These are phyloP conservation scores for Angomonas deanei DNA, from an alignment of 208 protist genomes.

Conservation along the genomic window DNA sequence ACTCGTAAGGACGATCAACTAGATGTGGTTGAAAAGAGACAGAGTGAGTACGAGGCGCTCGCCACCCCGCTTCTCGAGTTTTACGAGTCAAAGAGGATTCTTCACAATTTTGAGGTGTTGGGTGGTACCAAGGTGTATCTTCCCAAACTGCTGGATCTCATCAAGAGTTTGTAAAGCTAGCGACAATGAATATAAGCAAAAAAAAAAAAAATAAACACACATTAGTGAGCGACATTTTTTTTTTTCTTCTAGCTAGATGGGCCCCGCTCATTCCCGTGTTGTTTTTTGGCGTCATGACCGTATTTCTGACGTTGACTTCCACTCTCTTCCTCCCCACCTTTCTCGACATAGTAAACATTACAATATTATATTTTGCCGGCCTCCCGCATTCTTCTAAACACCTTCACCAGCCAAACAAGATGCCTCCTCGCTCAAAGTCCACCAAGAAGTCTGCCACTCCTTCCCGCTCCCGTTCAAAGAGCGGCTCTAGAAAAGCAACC, in stretches of 20 bases:
- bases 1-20: conserved; percentile 62
- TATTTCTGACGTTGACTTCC: too few relatives aligned
- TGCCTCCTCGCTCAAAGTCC: conserved; percentile 21
- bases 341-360: too few relatives aligned
- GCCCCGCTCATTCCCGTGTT: too few relatives aligned
- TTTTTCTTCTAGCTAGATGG: too few relatives aligned
- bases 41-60: conserved; percentile 53
- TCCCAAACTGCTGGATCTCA: conserved; percentile 62
- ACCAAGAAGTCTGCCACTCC: neutral
- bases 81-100: conserved; percentile 48
- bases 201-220: neutral
- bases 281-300: too few relatives aligned
- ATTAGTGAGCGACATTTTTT: too few relatives aligned
- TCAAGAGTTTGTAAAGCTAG: conserved; percentile 16
- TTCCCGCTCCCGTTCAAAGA: conserved; percentile 22
- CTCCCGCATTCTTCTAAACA: conserved; percentile 1
- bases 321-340: too few relatives aligned
- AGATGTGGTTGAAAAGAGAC: conserved; percentile 43
- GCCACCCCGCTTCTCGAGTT: conserved; percentile 53
- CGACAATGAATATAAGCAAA: neutral
- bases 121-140: conserved; percentile 63
- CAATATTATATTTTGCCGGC: neutral
- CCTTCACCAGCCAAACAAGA: neutral
- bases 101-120: conserved; percentile 64
- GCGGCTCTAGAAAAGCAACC: neutral